These are phyloP conservation scores for Phytophthora tubulina DNA, from an alignment of 352 stramenopile genomes.

Conservation along the genomic window DNA sequence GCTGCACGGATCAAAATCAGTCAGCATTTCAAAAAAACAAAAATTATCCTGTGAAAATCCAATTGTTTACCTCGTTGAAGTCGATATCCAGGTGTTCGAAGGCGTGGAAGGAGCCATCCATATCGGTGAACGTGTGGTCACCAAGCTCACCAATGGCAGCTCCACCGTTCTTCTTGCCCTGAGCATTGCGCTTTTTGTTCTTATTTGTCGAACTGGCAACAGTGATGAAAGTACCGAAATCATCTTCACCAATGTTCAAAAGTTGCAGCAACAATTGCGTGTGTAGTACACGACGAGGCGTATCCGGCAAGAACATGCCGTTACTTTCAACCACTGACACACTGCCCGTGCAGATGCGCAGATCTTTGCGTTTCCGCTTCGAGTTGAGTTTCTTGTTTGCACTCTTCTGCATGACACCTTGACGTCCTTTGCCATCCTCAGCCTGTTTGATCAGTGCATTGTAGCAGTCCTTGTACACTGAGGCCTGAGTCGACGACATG, in stretches of 20 bases:
- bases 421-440: constrained; percentile 40
- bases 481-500: constrained; percentile 68
- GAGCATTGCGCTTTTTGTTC: constrained; percentile 64
- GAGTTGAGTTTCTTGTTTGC: constrained; percentile 68
- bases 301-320: constrained; percentile 84
- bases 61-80: constrained; percentile 73
- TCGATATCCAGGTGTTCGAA: constrained; percentile 90
- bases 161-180: constrained; percentile 38
- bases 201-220: constrained; percentile 55
- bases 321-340: constrained; percentile 46
- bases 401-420: constrained; percentile 26
- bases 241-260: constrained; percentile 65
- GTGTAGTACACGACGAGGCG: constrained; percentile 75
- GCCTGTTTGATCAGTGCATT: constrained; percentile 72
- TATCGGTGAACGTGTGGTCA: constrained; percentile 55
- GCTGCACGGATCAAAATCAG: constrained; percentile 41
- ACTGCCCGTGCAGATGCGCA: constrained; percentile 75
- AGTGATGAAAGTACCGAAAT: constrained; percentile 37
- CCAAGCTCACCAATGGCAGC: constrained; percentile 16
- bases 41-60: background rate
- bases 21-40: constrained; percentile 18
- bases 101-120: constrained; percentile 74
- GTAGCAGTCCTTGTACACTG: constrained; percentile 84
- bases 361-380: constrained; percentile 88
- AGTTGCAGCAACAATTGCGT: constrained; percentile 86